Percentiles rank a stretch among this genome's conserved stretches.
Evolutionary conservation across 192 early-diverging fungal genomes (phyloP).

Genomic region (Coemansia sp.): DNA sequence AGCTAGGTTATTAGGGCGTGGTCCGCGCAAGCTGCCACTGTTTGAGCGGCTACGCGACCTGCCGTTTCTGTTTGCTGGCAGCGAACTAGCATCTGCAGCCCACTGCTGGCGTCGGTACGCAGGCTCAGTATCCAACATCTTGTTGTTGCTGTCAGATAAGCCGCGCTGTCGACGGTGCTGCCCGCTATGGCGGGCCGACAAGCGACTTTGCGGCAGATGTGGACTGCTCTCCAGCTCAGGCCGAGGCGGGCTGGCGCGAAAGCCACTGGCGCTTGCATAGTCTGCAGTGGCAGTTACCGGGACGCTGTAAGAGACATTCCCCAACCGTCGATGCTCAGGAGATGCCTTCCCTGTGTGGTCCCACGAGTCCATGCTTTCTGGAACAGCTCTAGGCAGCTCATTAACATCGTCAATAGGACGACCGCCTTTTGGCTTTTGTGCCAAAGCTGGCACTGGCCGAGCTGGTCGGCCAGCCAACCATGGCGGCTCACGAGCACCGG

Average conservation of each 20-base stretch:
- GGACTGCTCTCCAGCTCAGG: background rate
- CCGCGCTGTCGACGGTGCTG: conserved; percentile 1
- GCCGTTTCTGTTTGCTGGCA: background rate
- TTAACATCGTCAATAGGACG: background rate
- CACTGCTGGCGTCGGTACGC: conserved; percentile 10
- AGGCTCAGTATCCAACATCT: conserved; percentile 12
- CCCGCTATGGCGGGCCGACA: background rate
- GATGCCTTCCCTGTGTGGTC: background rate
- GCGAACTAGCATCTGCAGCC: conserved; percentile 3
- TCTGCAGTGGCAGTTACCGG: background rate
- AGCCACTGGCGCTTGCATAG: background rate
- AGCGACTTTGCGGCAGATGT: background rate
- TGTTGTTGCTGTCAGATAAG: conserved; percentile 2
- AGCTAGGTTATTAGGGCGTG: background rate
- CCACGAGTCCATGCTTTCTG: background rate
- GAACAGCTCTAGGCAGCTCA: background rate
- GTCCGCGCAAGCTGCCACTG: conserved; percentile 10
- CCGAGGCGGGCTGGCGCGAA: background rate
- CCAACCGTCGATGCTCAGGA: background rate
- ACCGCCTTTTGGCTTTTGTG: background rate
- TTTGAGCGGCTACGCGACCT: conserved; percentile 17
- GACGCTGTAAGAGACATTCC: background rate
- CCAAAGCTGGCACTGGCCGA: background rate
- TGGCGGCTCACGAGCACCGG: background rate
- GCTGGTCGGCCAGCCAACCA: background rate